A percentile compares a stretch with the other conserved stretches of the same genome.
phyloP scores from a whole-genome alignment of 164 flowering plant species.

The Umbilicus rupestris region DNA sequence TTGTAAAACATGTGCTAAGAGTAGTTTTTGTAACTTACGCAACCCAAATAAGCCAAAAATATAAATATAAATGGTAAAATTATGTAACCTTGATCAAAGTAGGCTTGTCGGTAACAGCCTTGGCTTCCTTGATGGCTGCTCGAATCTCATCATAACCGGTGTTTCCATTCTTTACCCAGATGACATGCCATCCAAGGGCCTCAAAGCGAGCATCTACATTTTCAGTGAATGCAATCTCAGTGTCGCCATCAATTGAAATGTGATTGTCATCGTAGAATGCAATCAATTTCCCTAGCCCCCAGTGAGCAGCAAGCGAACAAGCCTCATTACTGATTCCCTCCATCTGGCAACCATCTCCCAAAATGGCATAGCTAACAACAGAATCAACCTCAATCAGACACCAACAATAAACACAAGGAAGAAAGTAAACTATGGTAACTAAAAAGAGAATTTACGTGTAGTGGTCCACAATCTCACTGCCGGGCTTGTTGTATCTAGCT shows the following conservation, averaged over 20 bases:
- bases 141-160: conserved; percentile 92
- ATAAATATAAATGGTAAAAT: neutral
- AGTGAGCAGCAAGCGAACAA: conserved; percentile 89
- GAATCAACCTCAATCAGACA: neutral
- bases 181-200: conserved; percentile 96
- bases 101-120: conserved; percentile 84
- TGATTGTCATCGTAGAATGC: conserved; percentile 96
- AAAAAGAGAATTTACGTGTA: conserved; percentile 57
- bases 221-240: conserved; percentile 95
- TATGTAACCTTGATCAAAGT: conserved; percentile 79
- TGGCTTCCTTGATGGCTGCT: conserved; percentile 93
- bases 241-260: conserved; percentile 94
- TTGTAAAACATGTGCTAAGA: too few relatives aligned
- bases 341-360: conserved; percentile 99
- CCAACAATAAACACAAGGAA: neutral
- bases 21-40: too few relatives aligned
- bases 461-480: conserved; percentile 78
- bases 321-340: conserved; percentile 92
- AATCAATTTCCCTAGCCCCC: conserved; percentile 95
- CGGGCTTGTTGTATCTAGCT: conserved; percentile 90
- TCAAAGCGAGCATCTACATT: conserved; percentile 76
- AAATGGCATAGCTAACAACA: conserved; percentile 46
- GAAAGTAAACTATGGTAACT: neutral
- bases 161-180: conserved; percentile 98
- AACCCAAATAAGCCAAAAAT: neutral